Conservation (phyloP, 768 basidiomycete species). For the Lactarius akahatsu region DNA sequence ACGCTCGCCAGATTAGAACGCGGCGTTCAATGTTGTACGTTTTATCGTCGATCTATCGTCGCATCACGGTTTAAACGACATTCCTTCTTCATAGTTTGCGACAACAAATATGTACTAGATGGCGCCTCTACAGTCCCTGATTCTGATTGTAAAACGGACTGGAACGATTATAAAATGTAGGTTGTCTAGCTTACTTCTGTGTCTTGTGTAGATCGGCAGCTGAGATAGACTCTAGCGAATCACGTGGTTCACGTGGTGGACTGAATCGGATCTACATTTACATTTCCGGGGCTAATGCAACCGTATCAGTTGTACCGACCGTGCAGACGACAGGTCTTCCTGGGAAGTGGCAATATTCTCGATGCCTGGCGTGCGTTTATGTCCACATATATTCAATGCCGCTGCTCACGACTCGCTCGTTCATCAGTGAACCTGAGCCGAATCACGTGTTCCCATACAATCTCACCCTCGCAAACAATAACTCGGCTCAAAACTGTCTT, state of each 20-base stretch:
- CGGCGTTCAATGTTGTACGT: conserved; percentile 50
- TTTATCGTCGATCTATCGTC: neutral
- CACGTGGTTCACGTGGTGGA: conserved; percentile 77
- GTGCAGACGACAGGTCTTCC: conserved; percentile 57
- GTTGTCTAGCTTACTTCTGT: conserved; percentile 28
- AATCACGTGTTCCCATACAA: conserved; percentile 59
- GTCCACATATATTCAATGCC: neutral
- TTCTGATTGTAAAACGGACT: conserved; percentile 67
- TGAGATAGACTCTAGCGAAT: conserved; percentile 43
- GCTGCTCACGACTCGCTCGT: neutral
- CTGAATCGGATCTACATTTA: conserved; percentile 73
- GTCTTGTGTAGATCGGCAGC: neutral
- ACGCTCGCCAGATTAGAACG: conserved; percentile 73
- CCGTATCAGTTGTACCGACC: conserved; percentile 55
- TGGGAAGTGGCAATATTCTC: conserved; percentile 61
- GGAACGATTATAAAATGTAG: conserved; percentile 65
- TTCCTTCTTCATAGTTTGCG: conserved; percentile 55
- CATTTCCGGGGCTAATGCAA: conserved; percentile 49
- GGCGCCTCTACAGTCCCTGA: conserved; percentile 54
- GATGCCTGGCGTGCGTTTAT: conserved; percentile 58
- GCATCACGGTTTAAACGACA: neutral
- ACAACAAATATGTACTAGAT: conserved; percentile 54
- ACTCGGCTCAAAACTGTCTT: conserved; percentile 63
- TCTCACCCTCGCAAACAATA: conserved; percentile 57
- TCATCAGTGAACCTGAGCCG: conserved; percentile 46